Evolutionary conservation across 1,284 basidiomycete genomes (phyloP).

Genomic region (Puccinia novopanici): DNA sequence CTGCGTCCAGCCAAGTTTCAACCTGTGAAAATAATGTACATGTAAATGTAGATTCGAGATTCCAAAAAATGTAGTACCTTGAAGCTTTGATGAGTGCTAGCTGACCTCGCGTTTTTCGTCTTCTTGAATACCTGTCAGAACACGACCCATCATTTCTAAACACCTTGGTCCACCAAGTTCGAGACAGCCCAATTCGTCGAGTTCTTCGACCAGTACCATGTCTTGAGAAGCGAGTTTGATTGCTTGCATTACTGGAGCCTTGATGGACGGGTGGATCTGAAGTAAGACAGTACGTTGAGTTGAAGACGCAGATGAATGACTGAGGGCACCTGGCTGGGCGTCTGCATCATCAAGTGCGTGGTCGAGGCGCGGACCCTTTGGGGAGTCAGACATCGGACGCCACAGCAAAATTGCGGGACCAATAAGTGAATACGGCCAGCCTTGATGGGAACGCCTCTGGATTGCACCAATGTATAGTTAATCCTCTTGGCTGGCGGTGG

Average conservation of each 20-base stretch:
- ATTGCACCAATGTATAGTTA: too few relatives aligned
- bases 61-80: neutral
- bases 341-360: conserved; percentile 51
- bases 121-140: conserved; percentile 26
- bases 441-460: conserved; percentile 57
- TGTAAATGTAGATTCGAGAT: neutral
- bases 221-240: conserved; percentile 23
- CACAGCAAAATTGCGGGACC: conserved; percentile 75
- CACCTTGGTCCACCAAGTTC: conserved; percentile 38
- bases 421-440: conserved; percentile 72
- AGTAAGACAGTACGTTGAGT: conserved; percentile 29
- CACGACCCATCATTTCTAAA: conserved; percentile 38
- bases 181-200: conserved; percentile 25
- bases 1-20: conserved; percentile 24
- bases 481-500: too few relatives aligned
- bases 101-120: conserved; percentile 37
- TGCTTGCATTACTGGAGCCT: conserved; percentile 25
- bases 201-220: neutral
- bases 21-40: conserved; percentile 13
- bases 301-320: conserved; percentile 11
- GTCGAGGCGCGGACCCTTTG: conserved; percentile 2
- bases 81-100: neutral
- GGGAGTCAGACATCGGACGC: conserved; percentile 62
- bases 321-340: conserved; percentile 51
- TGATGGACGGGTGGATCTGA: conserved; percentile 46